These are phyloP conservation scores for Pseudozyma hubeiensis DNA, from an alignment of 1,284 basidiomycete species.

Conservation along the genomic window DNA sequence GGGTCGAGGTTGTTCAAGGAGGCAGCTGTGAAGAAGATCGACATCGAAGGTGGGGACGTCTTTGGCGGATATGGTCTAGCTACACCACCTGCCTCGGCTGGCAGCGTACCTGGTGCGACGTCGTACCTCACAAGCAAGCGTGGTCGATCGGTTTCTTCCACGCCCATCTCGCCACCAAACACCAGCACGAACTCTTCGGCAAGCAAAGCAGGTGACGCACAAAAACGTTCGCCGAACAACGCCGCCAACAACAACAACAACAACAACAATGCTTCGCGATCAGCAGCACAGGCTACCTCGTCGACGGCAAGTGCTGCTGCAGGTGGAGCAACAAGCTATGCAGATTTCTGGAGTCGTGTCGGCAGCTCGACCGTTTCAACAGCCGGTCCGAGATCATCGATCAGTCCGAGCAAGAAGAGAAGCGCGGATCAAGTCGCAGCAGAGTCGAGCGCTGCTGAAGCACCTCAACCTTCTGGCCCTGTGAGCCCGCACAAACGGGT, in stretches of 20 bases:
- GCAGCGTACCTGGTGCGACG: conserved; percentile 36
- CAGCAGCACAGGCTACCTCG: neutral
- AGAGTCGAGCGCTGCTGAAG: neutral
- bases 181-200: conserved; percentile 25
- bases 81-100: conserved; percentile 45
- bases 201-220: conserved; percentile 11
- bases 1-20: conserved; percentile 50
- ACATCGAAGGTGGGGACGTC: conserved; percentile 46
- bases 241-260: neutral
- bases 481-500: conserved; percentile 43
- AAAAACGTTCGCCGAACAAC: conserved; percentile 18
- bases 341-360: conserved; percentile 57
- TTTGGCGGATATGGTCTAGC: conserved; percentile 52
- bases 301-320: conserved; percentile 8
- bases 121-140: conserved; percentile 40
- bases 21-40: conserved; percentile 42
- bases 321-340: conserved; percentile 50
- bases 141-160: conserved; percentile 31
- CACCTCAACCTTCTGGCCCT: neutral
- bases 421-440: conserved; percentile 25
- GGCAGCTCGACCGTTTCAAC: conserved; percentile 30
- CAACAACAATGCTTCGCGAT: conserved; percentile 4
- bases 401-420: conserved; percentile 46
- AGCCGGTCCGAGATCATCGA: conserved; percentile 11
- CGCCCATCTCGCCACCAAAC: conserved; percentile 45